These are phyloP conservation scores for Boechera divaricarpa DNA, from an alignment of 345 rosid genomes.

Conservation along the genomic window DNA sequence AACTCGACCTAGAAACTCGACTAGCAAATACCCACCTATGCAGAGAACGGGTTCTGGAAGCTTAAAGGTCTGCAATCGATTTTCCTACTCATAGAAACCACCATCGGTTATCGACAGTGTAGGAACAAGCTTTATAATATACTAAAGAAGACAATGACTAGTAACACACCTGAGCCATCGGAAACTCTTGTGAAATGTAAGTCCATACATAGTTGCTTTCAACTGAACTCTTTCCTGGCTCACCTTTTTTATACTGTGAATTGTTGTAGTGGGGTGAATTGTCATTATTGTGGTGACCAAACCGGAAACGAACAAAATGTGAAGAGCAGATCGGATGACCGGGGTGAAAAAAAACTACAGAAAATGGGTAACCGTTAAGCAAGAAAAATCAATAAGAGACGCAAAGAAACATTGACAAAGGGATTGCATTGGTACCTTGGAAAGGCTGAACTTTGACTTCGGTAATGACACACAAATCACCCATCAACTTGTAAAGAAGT, in stretches of 20 bases:
- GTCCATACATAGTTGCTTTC: slow-evolving; percentile 69
- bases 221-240: slow-evolving; percentile 40
- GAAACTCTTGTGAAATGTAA: slow-evolving; percentile 82
- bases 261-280: slow-evolving; percentile 45
- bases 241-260: slow-evolving; percentile 37
- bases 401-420: no score
- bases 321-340: slow-evolving; percentile 86
- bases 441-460: no score
- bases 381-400: no score
- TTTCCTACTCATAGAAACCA: slow-evolving; percentile 61
- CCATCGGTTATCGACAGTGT: slow-evolving; percentile 2
- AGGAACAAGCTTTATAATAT: slow-evolving; percentile 3
- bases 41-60: slow-evolving; percentile 92
- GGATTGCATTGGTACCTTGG: no score
- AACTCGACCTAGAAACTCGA: slow-evolving; percentile 87
- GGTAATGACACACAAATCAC: no score
- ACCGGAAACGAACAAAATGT: slow-evolving; percentile 65
- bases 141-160: slow-evolving; percentile 17
- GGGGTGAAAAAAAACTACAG: slow-evolving; percentile 75
- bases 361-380: not conserved
- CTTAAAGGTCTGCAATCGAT: slow-evolving; percentile 70
- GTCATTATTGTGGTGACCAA: slow-evolving; percentile 62
- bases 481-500: no score
- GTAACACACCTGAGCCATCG: slow-evolving; percentile 84
- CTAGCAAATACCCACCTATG: slow-evolving; percentile 75